Evolutionary conservation across 441 rosid species (phyloP).

Genomic region (Raphanus hybrid): DNA sequence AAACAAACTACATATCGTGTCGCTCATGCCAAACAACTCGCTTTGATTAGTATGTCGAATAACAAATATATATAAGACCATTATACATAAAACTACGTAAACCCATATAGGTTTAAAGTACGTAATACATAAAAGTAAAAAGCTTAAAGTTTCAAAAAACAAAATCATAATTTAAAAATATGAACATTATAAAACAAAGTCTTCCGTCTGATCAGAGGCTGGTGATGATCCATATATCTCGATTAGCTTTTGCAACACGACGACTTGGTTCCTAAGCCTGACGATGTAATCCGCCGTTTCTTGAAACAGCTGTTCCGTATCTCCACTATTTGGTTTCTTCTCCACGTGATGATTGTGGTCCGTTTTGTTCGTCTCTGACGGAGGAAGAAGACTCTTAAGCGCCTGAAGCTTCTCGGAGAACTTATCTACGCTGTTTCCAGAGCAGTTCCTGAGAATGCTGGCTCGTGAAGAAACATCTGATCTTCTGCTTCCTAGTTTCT

Average conservation of each 20-base stretch:
- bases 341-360: neutral
- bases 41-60: neutral
- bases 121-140: neutral
- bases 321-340: constrained; percentile 3
- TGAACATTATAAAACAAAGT: constrained; percentile 39
- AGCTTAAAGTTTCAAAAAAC: neutral
- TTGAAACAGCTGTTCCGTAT: constrained; percentile 41
- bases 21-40: neutral
- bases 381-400: constrained; percentile 41
- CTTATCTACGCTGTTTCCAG: constrained; percentile 9
- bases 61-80: neutral
- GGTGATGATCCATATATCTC: constrained; percentile 39
- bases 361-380: constrained; percentile 7
- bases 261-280: constrained; percentile 35
- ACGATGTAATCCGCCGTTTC: constrained; percentile 42
- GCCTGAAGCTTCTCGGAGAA: constrained; percentile 37
- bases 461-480: constrained; percentile 2
- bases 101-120: constrained; percentile 19
- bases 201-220: constrained; percentile 26
- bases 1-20: neutral
- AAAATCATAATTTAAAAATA: constrained; percentile 16
- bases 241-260: constrained; percentile 38
- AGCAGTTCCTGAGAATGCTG: neutral
- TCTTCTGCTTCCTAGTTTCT: constrained; percentile 20
- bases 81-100: constrained; percentile 34